Base-by-base conservation (phyloP, 106 monocot species). In the Dendrobium officinale region DNA sequence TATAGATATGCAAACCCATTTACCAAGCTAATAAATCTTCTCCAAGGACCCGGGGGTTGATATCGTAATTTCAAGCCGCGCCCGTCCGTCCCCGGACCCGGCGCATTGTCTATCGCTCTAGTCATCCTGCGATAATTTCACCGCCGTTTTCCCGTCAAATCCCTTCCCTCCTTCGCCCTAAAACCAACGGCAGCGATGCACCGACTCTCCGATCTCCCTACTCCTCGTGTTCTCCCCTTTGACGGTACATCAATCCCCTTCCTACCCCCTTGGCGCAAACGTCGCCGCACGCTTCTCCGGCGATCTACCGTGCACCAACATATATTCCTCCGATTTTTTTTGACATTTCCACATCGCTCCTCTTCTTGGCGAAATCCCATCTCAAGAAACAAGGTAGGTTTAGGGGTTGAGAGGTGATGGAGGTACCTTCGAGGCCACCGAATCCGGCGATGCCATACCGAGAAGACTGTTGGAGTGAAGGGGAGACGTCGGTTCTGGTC, bases 391-490 rank as follows among this genome's bases (percentile, higher is more conserved):
- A 16, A 76, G 49, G 22, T 48, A 76, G 76, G 76, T 9, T 51
- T 51, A 76, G 76, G 49, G 45, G 49, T 42, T 24, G 76, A 42
- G 43, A 20, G 5, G 49, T 16, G 20, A 48, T 76, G 49, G 76
- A 47, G 10, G 19, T 72, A 59, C 84, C 76, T 58, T 58, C 89
- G 64, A 78, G 83, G 59, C 90, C 90, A 73, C 84, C 92, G 68
- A 94, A 91, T 76, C 90, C 90, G 61, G 82, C 87, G 79, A 70
- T 92, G 82, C 95, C 95, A n/a, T 92, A 95, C 82, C 81, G 94
- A 1, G 87, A 95, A 77, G 95, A 95, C 77, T 95, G 95, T 93
- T 95, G 95, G 93, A 95, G 93, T 88, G 95, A 95, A 64, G 95
- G 93, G 11, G 95, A 89, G 73, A 95, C 95, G 27, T 85, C 91